Conservation (phyloP, 129 eudicot genomes). For the Glebionis coronaria region DNA sequence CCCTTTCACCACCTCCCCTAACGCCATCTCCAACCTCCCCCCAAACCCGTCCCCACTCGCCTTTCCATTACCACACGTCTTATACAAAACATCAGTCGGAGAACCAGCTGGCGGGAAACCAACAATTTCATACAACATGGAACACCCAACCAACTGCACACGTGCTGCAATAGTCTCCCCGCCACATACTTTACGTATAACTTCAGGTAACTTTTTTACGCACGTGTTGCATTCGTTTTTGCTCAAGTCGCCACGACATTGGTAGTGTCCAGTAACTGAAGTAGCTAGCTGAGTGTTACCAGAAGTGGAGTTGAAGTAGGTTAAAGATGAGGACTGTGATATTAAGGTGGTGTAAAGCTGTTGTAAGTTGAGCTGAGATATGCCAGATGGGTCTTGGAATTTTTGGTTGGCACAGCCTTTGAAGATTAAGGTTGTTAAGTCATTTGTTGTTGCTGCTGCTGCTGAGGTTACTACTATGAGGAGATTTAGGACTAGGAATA, state of each 20-base stretch:
- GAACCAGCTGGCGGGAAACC: conserved; percentile 59
- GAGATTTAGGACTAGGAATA: background rate
- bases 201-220: conserved; percentile 34
- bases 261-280: conserved; percentile 59
- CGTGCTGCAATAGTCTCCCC: conserved; percentile 61
- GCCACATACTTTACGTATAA: conserved; percentile 47
- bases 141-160: conserved; percentile 66
- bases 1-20: conserved; percentile 57
- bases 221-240: conserved; percentile 49
- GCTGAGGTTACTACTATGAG: background rate
- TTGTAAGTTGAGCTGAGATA: conserved; percentile 45
- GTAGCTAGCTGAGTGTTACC: conserved; percentile 36
- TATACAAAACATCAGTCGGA: conserved; percentile 53
- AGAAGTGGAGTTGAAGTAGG: conserved; percentile 54
- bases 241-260: conserved; percentile 80
- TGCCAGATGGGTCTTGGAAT: conserved; percentile 56
- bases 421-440: conserved; percentile 47
- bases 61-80: conserved; percentile 58
- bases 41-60: conserved; percentile 77
- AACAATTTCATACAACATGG: conserved; percentile 53
- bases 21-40: conserved; percentile 45
- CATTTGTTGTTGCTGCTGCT: conserved; percentile 30
- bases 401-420: conserved; percentile 81
- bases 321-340: conserved; percentile 54
- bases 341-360: conserved; percentile 37